These are phyloP conservation scores for Paratrypanosoma confusum DNA, from an alignment of 208 protist species.

Conservation along the genomic window DNA sequence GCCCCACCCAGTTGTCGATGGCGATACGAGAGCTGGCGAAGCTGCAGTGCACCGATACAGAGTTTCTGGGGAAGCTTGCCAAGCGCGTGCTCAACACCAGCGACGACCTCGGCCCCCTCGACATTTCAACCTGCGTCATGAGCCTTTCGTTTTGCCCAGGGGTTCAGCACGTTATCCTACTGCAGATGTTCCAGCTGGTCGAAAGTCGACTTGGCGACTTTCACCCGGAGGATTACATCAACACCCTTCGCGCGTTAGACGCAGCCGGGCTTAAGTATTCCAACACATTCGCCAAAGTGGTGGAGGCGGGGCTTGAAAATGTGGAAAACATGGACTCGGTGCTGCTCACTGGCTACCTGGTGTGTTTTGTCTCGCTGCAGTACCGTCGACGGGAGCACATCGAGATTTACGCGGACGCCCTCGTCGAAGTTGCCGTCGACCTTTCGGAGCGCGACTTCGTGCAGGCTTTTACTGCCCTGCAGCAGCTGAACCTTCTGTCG, in stretches of 20 bases:
- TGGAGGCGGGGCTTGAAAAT: constrained; percentile 52
- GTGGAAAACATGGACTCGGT: constrained; percentile 72
- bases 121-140: constrained; percentile 31
- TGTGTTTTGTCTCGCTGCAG: constrained; percentile 42
- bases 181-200: constrained; percentile 24
- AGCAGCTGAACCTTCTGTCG: constrained; percentile 52
- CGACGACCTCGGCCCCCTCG: constrained; percentile 49
- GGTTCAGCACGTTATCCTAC: constrained; percentile 38
- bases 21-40: constrained; percentile 50
- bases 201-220: constrained; percentile 45
- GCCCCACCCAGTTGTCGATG: constrained; percentile 38
- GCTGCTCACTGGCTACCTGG: constrained; percentile 58
- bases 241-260: constrained; percentile 33
- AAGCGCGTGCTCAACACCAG: constrained; percentile 34
- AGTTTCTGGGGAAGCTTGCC: constrained; percentile 41
- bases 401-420: constrained; percentile 78
- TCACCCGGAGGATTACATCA: constrained; percentile 69
- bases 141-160: constrained; percentile 38
- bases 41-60: constrained; percentile 44
- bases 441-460: constrained; percentile 58
- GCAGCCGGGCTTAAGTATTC: constrained; percentile 41
- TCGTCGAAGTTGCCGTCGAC: constrained; percentile 59
- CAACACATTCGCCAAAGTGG: constrained; percentile 39
- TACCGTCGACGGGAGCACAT: constrained; percentile 65
- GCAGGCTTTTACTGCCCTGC: constrained; percentile 54